phyloP scores from a whole-genome alignment of 208 protist species.

The Phytomonas francai region DNA sequence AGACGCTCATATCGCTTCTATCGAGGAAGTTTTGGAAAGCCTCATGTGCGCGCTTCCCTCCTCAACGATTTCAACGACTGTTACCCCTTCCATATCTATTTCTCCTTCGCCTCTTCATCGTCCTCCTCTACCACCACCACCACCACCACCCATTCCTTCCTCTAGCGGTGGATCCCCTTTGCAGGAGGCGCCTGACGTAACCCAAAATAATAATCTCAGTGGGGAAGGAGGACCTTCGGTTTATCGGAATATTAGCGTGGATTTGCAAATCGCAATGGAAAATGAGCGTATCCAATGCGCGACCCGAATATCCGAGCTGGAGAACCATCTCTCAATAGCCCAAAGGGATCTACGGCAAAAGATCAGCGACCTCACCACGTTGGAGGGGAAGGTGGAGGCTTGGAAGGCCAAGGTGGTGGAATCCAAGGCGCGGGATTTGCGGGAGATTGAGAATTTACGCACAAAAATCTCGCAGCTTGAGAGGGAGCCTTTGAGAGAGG shows the following conservation, averaged over 20 bases:
- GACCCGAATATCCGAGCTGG: conserved; percentile 22
- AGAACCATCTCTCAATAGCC: conserved; percentile 13
- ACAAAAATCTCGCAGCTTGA: not conserved
- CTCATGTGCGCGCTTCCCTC: conserved; percentile 20
- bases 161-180: not conserved
- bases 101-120: not conserved
- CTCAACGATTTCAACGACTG: not conserved
- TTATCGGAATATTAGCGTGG: conserved; percentile 6
- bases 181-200: not conserved
- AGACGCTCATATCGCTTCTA: conserved; percentile 28
- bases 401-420: conserved; percentile 35
- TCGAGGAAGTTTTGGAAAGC: conserved; percentile 38
- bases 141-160: not conserved
- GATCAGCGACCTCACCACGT: conserved; percentile 15
- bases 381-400: conserved; percentile 25
- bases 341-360: conserved; percentile 12
- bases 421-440: conserved; percentile 17
- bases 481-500: too few relatives aligned
- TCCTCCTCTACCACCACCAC: not conserved
- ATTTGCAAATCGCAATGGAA: conserved; percentile 22
- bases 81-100: too few relatives aligned
- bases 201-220: not conserved
- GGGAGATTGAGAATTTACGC: conserved; percentile 15
- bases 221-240: not conserved
- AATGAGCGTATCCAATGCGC: conserved; percentile 24